Conservation (phyloP, 2,329 filamentous ascomycete species). For the Botryotinia calthae region DNA sequence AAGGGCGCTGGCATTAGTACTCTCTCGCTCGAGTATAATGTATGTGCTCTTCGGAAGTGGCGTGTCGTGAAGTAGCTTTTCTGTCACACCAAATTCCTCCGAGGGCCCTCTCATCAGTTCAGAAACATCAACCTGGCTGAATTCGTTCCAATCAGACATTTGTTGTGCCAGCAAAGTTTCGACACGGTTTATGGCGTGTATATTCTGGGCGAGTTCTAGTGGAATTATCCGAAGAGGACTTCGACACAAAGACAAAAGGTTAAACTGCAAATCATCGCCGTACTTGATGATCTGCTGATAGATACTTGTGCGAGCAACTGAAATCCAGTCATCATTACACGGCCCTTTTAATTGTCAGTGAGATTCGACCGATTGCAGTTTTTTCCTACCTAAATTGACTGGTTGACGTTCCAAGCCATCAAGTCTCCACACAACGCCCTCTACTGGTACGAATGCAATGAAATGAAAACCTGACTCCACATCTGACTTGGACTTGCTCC, state of each 20-base stretch:
- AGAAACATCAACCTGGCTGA: constrained; percentile 29
- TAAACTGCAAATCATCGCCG: constrained; percentile 69
- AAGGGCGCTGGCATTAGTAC: constrained; percentile 33
- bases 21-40: constrained; percentile 23
- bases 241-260: constrained; percentile 70
- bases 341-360: constrained; percentile 27
- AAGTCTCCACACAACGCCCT: constrained; percentile 79
- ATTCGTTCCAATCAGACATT: constrained; percentile 45
- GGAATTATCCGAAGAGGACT: constrained; percentile 52
- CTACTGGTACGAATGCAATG: constrained; percentile 78
- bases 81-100: constrained; percentile 25
- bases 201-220: constrained; percentile 43
- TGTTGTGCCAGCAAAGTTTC: constrained; percentile 42
- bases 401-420: constrained; percentile 79
- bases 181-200: constrained; percentile 44
- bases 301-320: constrained; percentile 62
- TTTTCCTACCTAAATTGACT: constrained; percentile 54
- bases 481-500: constrained; percentile 45
- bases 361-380: background rate
- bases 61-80: constrained; percentile 25
- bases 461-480: constrained; percentile 77
- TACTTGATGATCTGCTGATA: constrained; percentile 65
- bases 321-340: constrained; percentile 60
- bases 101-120: constrained; percentile 21
- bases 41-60: constrained; percentile 9